A percentile compares a stretch with the other conserved stretches of the same genome.
Conservation (phyloP, 225 moss, liverwort and hornwort species). For the Bryum argenteum region DNA sequence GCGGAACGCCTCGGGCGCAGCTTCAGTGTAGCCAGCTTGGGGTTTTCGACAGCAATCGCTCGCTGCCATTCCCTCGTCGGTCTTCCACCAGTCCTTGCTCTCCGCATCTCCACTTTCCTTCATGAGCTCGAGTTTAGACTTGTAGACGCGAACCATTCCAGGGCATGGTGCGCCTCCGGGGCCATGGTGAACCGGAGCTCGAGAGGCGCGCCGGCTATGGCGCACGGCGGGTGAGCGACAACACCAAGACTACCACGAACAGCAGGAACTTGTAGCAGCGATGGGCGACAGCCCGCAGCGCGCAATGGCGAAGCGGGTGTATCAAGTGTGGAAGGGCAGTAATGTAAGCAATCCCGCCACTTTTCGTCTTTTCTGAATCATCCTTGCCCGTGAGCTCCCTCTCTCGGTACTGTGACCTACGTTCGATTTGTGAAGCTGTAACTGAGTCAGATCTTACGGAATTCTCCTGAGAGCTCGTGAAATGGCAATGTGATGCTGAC, state of each 20-base stretch:
- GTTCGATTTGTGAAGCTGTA: neutral
- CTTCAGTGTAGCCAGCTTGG: neutral
- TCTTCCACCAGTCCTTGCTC: no score
- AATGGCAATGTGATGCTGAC: neutral
- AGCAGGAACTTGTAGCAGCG: neutral
- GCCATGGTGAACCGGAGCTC: slow-evolving; percentile 21
- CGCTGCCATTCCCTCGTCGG: neutral
- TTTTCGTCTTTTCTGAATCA: neutral
- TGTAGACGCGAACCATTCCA: no score
- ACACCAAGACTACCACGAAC: neutral
- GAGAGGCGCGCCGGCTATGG: slow-evolving; percentile 21
- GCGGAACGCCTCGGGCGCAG: slow-evolving; percentile 15
- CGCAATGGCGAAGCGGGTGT: slow-evolving; percentile 66
- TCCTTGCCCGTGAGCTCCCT: neutral
- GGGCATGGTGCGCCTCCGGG: slow-evolving; percentile 34
- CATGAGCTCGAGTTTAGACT: no score
- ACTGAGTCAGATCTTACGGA: no score
- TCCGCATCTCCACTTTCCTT: no score
- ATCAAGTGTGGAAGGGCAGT: slow-evolving; percentile 96
- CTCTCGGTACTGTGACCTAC: neutral
- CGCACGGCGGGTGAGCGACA: slow-evolving; percentile 23
- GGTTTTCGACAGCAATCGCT: slow-evolving; percentile 15
- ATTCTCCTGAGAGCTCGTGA: neutral
- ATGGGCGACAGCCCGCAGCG: no score
- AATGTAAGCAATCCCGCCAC: slow-evolving; percentile 60